A percentile compares a stretch with the other conserved stretches of the same genome.
These are phyloP conservation scores for Karstenula rhodostoma DNA, from an alignment of 2,329 filamentous ascomycete species.

Conservation along the genomic window DNA sequence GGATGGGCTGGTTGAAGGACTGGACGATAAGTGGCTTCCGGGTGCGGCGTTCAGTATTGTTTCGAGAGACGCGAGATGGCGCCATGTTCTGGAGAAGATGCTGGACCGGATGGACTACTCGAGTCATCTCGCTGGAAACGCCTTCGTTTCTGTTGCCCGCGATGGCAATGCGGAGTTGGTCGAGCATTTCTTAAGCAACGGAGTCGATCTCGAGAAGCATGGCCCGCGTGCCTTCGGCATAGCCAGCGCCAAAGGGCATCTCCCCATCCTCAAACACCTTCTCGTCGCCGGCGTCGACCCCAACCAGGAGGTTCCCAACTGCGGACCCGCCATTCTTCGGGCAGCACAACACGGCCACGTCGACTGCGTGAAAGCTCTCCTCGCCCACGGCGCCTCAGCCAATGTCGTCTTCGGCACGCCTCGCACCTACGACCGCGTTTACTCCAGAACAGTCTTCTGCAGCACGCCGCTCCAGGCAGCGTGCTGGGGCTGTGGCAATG, in stretches of 20 bases:
- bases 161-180: background rate
- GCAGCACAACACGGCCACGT: background rate
- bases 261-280: background rate
- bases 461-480: background rate
- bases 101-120: background rate
- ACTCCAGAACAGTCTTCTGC: background rate
- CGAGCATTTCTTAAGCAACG: background rate
- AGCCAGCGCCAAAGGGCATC: background rate
- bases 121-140: background rate
- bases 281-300: background rate
- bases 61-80: background rate
- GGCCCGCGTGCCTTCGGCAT: background rate
- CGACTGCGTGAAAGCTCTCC: background rate
- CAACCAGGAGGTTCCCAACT: background rate
- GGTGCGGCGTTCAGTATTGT: background rate
- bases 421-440: background rate
- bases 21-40: background rate
- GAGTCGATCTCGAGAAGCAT: background rate
- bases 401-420: background rate
- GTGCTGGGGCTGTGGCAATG: background rate
- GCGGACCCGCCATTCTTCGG: background rate
- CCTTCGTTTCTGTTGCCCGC: background rate
- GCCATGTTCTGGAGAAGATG: background rate
- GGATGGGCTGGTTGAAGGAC: background rate
- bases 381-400: background rate